Evolutionary conservation across 2,329 filamentous ascomycete genomes (phyloP), one percentile per base, ranked within the genome.

Genomic region (Hypoxylon sp.): DNA sequence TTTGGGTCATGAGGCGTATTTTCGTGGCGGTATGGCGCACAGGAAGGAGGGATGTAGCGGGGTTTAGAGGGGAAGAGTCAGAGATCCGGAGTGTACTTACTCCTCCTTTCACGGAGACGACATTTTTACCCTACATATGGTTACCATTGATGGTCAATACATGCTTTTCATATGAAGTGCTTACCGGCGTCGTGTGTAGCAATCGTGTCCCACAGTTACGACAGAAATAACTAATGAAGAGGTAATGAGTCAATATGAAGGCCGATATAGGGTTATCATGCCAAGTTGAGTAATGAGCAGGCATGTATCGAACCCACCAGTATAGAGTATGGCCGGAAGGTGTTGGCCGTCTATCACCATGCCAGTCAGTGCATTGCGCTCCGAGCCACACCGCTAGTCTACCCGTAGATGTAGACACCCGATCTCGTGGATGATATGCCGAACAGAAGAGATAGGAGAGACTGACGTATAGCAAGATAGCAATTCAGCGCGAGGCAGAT

Each of bases 61-160:
- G 44, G 44, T 27, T 27, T 22, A 11, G 25, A 25, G 5, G 14
- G 8, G 22, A 1, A 31, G 46, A 27, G 2, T 30, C 13, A 42
- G 27, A 22, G 13, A 40, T 58, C 3, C 20, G 7, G 14, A 8
- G 5, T 48, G 10, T 46, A 69, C 69, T 61, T 67, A 72, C 69
- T 44, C 90, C 90, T 10, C 88, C 90, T 75, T 92, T 92, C 50
- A 93, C 85, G 14, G 87, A 88, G 44, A 91, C 85, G 53, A 89
- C 84, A 66, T 86, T 85, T 72, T 90, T 88, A 10, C 84, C 81
- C 86, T 86, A 64, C 2, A 20, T 37, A 48, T 13, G 40, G 44
- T 66, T 48, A 66, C 27, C 49, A 40, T 20, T 31, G 46, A 42
- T 40, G 17, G 49, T 54, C 17, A 44, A 2, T 10, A 44, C 27